These are phyloP conservation scores for Protomyces lactucae-debilis DNA, from an alignment of 1,139 yeast species.

Conservation along the genomic window DNA sequence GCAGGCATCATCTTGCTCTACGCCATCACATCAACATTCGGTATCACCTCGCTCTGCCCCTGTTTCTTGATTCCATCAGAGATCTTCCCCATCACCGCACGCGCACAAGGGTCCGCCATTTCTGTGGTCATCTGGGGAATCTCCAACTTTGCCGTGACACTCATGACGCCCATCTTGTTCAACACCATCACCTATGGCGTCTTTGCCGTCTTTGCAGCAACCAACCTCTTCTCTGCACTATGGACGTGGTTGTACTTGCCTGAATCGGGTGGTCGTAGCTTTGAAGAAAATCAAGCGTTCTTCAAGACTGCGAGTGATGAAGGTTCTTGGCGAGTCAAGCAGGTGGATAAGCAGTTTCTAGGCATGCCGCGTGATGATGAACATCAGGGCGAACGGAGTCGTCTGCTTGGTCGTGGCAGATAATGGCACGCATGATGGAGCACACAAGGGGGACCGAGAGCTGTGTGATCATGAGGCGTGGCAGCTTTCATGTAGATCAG, in stretches of 20 bases:
- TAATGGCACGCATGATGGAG: too few species aligned
- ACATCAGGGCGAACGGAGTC: background rate
- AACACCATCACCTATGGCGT: conserved; percentile 14
- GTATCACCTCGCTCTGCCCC: conserved; percentile 22
- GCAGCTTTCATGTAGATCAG: too few species aligned
- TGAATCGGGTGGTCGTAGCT: conserved; percentile 22
- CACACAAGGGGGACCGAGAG: too few species aligned
- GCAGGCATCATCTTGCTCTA: conserved; percentile 14
- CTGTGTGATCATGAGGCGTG: too few species aligned
- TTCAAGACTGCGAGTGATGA: conserved; percentile 22
- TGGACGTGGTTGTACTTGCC: conserved; percentile 23
- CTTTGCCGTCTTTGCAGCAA: conserved; percentile 11
- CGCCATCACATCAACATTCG: conserved; percentile 19
- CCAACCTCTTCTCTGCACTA: conserved; percentile 9
- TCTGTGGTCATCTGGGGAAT: conserved; percentile 23
- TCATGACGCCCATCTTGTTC: conserved; percentile 23
- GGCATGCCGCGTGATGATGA: conserved; percentile 4
- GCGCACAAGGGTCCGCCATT: conserved; percentile 24
- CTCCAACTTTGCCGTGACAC: conserved; percentile 18
- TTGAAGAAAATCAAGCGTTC: conserved; percentile 22
- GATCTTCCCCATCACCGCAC: conserved; percentile 21
- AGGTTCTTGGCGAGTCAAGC: conserved; percentile 13
- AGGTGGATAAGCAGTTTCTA: conserved; percentile 19
- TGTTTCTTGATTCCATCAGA: conserved; percentile 21
- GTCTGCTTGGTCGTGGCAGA: background rate